Base-by-base conservation (phyloP, 805 yeast species). In the Lachancea waltii region DNA sequence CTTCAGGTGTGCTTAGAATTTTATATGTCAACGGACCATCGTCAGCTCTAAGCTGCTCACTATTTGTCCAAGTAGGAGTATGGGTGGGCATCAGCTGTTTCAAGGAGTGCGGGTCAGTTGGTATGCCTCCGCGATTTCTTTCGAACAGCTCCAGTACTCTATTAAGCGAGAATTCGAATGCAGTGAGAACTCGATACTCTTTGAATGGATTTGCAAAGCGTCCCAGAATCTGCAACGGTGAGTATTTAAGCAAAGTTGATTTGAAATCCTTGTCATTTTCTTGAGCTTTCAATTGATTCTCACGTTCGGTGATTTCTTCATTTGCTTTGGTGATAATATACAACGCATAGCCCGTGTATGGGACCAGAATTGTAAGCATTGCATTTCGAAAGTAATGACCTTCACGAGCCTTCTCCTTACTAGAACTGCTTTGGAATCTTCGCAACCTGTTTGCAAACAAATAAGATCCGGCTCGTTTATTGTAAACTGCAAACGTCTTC, bases 111-210 rank as follows among this genome's bases (percentile, higher is more conserved):
- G 55, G 54, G 24, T 68, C 69, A 3, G 53, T 47, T 0, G 85
- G 86, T 5, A 79, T 65, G 1, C 77, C 72, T 29, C 86, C 81
- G 42, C 85, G 62, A 9, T 77, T 69, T 22, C 64, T 65, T 48
- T 82, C 84, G 48, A 82, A 70, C 3, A 85, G 54, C 56, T 87
- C 96, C 40, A 77, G 57, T 3, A 87, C 43, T 15, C 96, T 67
- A 48, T 89, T 81, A 30, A 74, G 67, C 20, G 85, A 65, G 60
- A 89, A 90, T 62, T 90, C 97, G 54, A 83, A 83, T 7, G 85
- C 68, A 0, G 96, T 86, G 60, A 89, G 97, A 5, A 86, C 82
- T 36, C 97, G 69, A 56, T 90, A 90, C 55, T 90, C 96, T 13
- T 72, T 72, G 56, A 90, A 90, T 2, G 97, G 97, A 52, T 90